phyloP scores from a whole-genome alignment of 2,329 filamentous ascomycete genomes.

The Aspergillus quadrilineatus region DNA sequence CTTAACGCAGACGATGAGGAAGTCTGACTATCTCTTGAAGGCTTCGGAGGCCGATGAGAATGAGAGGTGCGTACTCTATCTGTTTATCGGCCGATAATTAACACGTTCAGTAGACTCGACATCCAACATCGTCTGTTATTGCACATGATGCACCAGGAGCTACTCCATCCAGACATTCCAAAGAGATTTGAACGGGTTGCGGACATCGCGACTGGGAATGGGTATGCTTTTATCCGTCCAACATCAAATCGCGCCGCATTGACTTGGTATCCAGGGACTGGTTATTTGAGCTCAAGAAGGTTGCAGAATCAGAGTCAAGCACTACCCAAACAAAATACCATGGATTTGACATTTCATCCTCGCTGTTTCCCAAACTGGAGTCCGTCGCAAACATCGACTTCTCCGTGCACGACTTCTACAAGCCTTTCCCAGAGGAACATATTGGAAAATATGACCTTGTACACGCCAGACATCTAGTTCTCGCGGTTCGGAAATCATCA shows the following conservation, averaged over 20 bases:
- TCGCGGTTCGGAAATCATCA: neutral
- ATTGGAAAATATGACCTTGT: conserved; percentile 8
- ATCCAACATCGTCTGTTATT: conserved; percentile 5
- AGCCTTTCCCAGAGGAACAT: conserved; percentile 5
- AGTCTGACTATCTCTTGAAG: conserved; percentile 1
- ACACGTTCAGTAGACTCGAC: neutral
- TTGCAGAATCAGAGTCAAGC: neutral
- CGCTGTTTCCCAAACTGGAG: neutral
- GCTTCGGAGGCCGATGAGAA: neutral
- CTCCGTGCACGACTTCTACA: conserved; percentile 6
- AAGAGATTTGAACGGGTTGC: neutral
- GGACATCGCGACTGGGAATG: conserved; percentile 6
- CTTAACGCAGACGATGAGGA: neutral
- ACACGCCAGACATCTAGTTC: neutral
- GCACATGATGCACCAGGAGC: conserved; percentile 2
- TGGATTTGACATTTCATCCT: conserved; percentile 1
- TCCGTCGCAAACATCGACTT: conserved; percentile 2
- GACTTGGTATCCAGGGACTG: neutral
- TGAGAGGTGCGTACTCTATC: neutral
- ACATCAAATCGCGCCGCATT: neutral
- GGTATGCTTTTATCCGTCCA: neutral
- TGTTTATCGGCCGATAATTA: neutral
- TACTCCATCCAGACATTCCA: neutral
- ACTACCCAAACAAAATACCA: neutral
- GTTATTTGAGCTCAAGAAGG: conserved; percentile 1